Conservation (phyloP, 176 grass and related monocot genomes). For the Areca catechu region DNA sequence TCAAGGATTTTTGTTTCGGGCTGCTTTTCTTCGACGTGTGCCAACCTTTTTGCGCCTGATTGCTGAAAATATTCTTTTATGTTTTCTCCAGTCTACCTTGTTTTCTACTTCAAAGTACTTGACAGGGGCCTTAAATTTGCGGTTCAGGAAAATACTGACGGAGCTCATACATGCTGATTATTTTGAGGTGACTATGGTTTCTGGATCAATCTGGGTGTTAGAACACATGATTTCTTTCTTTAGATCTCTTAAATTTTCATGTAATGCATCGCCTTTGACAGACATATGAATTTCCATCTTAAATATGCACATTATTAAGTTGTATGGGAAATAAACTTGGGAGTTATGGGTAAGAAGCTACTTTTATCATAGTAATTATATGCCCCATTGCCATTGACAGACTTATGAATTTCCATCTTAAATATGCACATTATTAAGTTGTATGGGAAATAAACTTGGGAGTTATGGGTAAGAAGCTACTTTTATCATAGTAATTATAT, state of each 20-base stretch:
- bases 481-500: no score
- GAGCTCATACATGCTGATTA: conserved; percentile 85
- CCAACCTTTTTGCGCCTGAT: conserved; percentile 74
- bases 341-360: no score
- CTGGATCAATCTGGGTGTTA: background rate
- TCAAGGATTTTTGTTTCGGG: conserved; percentile 92
- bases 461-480: no score
- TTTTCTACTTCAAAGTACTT: conserved; percentile 87
- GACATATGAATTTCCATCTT: no score
- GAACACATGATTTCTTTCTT: background rate
- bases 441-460: no score
- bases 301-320: no score
- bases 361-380: no score
- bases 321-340: no score
- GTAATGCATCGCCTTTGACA: background rate
- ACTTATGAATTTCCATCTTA: no score
- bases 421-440: no score
- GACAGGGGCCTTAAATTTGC: conserved; percentile 63
- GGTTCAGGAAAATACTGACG: conserved; percentile 93
- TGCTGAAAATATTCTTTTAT: conserved; percentile 73
- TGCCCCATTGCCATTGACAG: background rate
- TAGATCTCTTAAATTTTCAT: conserved; percentile 12
- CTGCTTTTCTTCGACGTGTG: conserved; percentile 83
- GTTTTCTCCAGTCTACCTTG: conserved; percentile 80
- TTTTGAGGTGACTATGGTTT: conserved; percentile 58